Conservation (phyloP, 495 filamentous ascomycete species). For the Letharia columbiana region DNA sequence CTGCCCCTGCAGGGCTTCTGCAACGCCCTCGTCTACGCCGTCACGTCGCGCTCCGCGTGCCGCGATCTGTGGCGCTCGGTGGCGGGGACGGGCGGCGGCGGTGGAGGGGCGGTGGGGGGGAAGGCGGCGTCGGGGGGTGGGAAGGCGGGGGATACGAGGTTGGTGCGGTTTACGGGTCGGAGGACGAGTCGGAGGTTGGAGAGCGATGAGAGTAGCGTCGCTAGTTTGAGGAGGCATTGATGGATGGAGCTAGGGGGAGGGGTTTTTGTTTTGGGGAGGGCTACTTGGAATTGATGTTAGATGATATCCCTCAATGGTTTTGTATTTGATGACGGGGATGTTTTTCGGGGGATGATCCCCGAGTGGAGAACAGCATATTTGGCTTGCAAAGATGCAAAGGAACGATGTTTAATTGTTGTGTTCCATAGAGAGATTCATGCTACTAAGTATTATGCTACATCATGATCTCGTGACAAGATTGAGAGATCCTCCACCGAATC, state of each 20-base stretch:
- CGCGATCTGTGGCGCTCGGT: conserved; percentile 14
- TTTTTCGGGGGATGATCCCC: background rate
- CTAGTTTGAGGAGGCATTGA: conserved; percentile 12
- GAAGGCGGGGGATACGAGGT: background rate
- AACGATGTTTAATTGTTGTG: background rate
- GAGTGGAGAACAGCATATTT: background rate
- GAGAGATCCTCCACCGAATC: too few relatives aligned
- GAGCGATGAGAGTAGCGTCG: conserved; percentile 17
- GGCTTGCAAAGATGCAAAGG: background rate
- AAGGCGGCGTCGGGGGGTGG: background rate
- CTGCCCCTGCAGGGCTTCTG: conserved; percentile 82
- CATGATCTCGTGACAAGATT: too few relatives aligned
- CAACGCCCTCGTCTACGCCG: conserved; percentile 74
- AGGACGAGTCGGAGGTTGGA: conserved; percentile 20
- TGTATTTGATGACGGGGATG: background rate
- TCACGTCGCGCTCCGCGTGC: conserved; percentile 43
- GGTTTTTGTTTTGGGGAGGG: background rate
- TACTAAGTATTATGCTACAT: too few relatives aligned
- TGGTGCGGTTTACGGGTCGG: conserved; percentile 15
- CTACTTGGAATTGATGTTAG: background rate
- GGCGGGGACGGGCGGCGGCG: background rate
- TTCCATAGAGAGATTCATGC: background rate
- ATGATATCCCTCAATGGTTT: conserved; percentile 3
- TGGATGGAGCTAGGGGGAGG: background rate
- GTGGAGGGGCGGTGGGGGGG: background rate